Conservation (phyloP, 768 basidiomycete species). For the Strobilomyces dryophilus region DNA sequence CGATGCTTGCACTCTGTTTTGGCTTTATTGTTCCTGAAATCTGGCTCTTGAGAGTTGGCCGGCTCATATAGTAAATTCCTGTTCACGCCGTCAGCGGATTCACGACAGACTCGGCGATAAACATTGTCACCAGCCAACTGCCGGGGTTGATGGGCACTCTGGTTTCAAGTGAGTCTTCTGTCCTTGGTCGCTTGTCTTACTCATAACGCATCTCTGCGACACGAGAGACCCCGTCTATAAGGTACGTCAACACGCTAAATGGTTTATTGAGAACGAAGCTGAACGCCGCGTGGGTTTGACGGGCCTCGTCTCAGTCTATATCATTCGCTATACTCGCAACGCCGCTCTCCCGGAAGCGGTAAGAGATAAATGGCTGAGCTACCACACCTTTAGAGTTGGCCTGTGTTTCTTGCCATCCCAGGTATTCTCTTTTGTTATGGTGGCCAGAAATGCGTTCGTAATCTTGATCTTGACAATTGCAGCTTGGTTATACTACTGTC, state of each 20-base stretch:
- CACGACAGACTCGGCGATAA: constrained; percentile 98
- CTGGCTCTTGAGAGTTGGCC: constrained; percentile 85
- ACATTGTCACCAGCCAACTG: constrained; percentile 82
- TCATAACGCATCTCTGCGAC: constrained; percentile 35
- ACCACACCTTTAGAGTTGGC: background rate
- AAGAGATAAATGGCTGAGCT: constrained; percentile 14
- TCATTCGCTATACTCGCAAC: constrained; percentile 57
- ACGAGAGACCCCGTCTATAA: constrained; percentile 81
- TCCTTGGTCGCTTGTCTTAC: background rate
- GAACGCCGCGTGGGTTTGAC: constrained; percentile 90
- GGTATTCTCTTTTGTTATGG: constrained; percentile 71
- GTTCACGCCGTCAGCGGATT: constrained; percentile 81
- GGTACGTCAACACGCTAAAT: constrained; percentile 89
- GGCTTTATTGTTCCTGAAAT: constrained; percentile 91
- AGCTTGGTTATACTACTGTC: constrained; percentile 78
- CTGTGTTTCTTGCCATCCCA: constrained; percentile 41
- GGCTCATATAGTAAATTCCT: constrained; percentile 94
- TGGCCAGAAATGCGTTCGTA: constrained; percentile 82
- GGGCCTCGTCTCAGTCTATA: constrained; percentile 67
- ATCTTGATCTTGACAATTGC: constrained; percentile 83
- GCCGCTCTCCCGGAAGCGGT: constrained; percentile 62
- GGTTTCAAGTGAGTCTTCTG: constrained; percentile 67
- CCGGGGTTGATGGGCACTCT: constrained; percentile 85
- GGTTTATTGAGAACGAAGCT: constrained; percentile 63
- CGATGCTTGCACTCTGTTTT: constrained; percentile 75